Conservation (phyloP, 768 basidiomycete genomes). For the Collybiopsis confluens region DNA sequence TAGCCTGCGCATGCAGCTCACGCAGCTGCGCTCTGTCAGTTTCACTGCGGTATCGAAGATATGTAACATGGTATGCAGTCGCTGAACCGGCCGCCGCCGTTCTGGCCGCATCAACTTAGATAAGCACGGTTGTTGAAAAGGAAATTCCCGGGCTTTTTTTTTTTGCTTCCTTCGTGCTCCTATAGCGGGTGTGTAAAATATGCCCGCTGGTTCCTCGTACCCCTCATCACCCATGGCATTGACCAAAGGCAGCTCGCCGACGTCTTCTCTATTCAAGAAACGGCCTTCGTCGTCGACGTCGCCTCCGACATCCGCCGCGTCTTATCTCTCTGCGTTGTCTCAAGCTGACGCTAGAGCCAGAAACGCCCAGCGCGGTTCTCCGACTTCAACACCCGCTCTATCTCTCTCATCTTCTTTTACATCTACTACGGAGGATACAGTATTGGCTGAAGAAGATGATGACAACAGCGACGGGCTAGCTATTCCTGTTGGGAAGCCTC, state of each 20-base stretch:
- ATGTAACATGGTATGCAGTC: no score
- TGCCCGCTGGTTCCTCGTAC: conserved; percentile 1
- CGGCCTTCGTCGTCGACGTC: conserved; percentile 30
- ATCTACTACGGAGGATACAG: conserved; percentile 62
- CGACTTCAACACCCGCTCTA: conserved; percentile 65
- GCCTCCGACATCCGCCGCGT: conserved; percentile 48
- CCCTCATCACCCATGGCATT: conserved; percentile 62
- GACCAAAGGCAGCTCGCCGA: conserved; percentile 41
- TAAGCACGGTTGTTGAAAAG: no score
- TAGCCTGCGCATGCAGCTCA: no score
- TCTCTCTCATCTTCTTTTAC: conserved; percentile 75
- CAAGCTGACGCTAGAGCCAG: conserved; percentile 68
- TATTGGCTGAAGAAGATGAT: conserved; percentile 51
- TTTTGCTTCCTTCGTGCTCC: background rate
- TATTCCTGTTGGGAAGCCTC: conserved; percentile 54
- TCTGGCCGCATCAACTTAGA: no score
- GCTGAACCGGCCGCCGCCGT: no score
- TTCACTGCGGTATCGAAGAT: no score
- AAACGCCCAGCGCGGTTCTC: conserved; percentile 39
- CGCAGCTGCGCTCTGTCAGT: no score
- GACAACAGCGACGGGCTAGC: conserved; percentile 53
- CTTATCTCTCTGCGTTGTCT: conserved; percentile 58
- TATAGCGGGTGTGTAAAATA: background rate
- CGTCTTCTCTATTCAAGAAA: conserved; percentile 60
- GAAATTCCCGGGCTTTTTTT: conserved; percentile 2